These are phyloP conservation scores for Tetraselmis striata DNA, from an alignment of 139 green algal genomes.

Conservation along the genomic window DNA sequence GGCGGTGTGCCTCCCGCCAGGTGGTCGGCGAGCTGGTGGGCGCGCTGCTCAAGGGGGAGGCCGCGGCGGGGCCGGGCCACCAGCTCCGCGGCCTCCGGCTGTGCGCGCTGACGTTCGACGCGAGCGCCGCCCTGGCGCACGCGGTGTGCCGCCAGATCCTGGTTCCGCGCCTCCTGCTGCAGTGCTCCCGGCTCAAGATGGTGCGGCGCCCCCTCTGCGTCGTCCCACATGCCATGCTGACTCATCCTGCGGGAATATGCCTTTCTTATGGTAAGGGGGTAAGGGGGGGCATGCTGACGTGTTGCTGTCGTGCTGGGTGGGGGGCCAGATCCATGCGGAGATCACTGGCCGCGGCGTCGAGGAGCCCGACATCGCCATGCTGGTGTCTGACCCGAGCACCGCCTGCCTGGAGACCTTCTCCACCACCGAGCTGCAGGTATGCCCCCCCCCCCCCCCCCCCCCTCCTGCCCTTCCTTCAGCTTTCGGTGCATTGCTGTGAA, in stretches of 20 bases:
- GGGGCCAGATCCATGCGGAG: neutral
- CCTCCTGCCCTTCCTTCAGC: no score
- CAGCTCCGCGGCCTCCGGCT: neutral
- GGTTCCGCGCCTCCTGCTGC: neutral
- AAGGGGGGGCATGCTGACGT: neutral
- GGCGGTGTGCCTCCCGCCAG: no score
- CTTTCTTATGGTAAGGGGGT: no score
- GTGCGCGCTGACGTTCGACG: neutral
- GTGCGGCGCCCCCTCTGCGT: neutral
- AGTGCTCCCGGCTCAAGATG: neutral
- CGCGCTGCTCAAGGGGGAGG: neutral
- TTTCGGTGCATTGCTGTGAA: no score
- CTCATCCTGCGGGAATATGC: neutral
- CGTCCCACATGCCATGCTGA: neutral
- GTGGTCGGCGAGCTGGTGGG: neutral
- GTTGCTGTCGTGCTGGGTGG: neutral
- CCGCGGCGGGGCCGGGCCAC: neutral
- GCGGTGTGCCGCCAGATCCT: neutral
- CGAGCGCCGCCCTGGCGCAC: neutral
- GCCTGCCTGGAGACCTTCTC: neutral
- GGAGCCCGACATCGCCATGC: neutral
- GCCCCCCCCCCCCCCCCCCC: no score
- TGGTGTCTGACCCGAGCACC: neutral
- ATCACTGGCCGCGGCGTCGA: neutral
- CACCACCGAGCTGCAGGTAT: neutral